Evolutionary conservation across 257 asterid genomes (phyloP).

Genomic region (Marsdenia floribunda): DNA sequence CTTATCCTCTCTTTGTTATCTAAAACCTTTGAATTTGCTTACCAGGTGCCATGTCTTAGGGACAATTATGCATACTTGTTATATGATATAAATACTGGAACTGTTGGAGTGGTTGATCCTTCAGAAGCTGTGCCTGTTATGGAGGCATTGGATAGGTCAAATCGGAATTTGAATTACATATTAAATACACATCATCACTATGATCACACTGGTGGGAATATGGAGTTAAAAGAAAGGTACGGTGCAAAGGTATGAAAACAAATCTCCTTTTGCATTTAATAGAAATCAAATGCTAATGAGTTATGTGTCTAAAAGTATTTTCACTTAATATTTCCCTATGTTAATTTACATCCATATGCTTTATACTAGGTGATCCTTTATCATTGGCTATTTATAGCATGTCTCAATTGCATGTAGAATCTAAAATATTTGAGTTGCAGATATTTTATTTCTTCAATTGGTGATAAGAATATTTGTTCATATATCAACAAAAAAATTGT

Average conservation of each 20-base stretch:
- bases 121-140: constrained; percentile 85
- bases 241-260: constrained; percentile 86
- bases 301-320: neutral
- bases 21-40: neutral
- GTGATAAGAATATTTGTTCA: neutral
- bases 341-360: neutral
- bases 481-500: neutral
- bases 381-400: neutral
- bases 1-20: neutral
- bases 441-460: too few relatives aligned
- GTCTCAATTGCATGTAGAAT: neutral
- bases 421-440: neutral
- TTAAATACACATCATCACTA: constrained; percentile 91
- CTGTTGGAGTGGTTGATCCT: constrained; percentile 98
- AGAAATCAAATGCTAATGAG: neutral
- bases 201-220: constrained; percentile 96
- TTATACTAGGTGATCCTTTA: neutral
- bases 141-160: constrained; percentile 63
- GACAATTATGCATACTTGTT: constrained; percentile 92
- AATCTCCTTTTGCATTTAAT: constrained; percentile 7
- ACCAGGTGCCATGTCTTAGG: constrained; percentile 82
- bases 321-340: neutral
- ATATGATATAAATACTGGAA: constrained; percentile 85
- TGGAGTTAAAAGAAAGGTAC: constrained; percentile 83
- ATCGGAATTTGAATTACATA: constrained; percentile 80